Evolutionary conservation across 1,139 yeast genomes (phyloP).

Genomic region (Yamadazyma siamensis): DNA sequence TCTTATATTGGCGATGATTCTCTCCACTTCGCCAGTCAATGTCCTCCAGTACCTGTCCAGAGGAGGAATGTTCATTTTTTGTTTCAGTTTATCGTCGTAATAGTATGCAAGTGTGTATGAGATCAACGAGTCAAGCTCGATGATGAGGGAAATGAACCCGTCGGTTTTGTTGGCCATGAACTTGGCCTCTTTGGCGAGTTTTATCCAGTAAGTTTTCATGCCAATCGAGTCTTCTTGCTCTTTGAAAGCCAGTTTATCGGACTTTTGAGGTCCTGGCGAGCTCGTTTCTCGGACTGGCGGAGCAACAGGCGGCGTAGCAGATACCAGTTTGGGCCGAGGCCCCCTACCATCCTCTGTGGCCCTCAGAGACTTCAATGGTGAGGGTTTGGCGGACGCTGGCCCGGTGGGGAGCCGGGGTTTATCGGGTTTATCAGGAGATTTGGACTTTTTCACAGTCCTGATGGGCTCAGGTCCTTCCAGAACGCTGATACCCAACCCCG

Average conservation of each 20-base stretch:
- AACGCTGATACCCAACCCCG: conserved; percentile 23
- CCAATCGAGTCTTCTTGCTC: conserved; percentile 8
- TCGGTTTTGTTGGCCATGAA: conserved; percentile 22
- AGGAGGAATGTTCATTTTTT: conserved; percentile 22
- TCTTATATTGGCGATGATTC: conserved; percentile 21
- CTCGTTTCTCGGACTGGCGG: background rate
- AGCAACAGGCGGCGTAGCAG: background rate
- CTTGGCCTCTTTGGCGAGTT: conserved; percentile 26
- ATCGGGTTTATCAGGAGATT: background rate
- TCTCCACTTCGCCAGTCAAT: conserved; percentile 24
- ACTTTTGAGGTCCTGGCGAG: background rate
- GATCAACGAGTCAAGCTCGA: conserved; percentile 32
- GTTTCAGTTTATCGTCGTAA: conserved; percentile 32
- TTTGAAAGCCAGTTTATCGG: conserved; percentile 11
- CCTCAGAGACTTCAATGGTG: background rate
- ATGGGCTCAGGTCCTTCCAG: background rate
- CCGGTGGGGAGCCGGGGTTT: background rate
- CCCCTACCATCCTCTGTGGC: too few relatives aligned
- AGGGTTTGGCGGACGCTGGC: background rate
- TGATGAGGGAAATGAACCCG: conserved; percentile 21
- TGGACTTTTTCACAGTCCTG: background rate
- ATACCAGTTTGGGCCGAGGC: background rate
- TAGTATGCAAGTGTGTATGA: conserved; percentile 30
- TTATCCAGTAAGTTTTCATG: conserved; percentile 29
- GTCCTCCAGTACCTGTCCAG: conserved; percentile 36